Evolutionary conservation across 352 stramenopile species (phyloP).

Genomic region (Phytophthora tubulina): DNA sequence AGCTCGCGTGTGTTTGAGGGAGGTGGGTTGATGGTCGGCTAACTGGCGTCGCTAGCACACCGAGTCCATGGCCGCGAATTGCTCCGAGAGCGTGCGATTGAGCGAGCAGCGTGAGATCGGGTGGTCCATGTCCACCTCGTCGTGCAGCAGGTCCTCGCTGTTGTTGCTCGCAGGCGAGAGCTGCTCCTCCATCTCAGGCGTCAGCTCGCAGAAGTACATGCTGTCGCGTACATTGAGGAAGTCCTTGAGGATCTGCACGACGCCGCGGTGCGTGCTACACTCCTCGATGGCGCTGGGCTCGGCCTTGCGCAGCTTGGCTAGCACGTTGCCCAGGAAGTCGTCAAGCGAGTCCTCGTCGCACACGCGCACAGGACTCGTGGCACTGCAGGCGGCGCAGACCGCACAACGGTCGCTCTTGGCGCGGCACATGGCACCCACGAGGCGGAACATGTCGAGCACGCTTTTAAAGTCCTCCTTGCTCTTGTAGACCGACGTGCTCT

Average conservation of each 20-base stretch:
- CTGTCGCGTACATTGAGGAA: conserved; percentile 83
- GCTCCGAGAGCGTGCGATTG: conserved; percentile 78
- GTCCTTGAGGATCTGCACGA: conserved; percentile 87
- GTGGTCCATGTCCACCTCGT: conserved; percentile 70
- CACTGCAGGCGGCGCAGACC: conserved; percentile 63
- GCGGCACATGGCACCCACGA: conserved; percentile 76
- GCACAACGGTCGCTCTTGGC: conserved; percentile 59
- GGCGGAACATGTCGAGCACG: conserved; percentile 85
- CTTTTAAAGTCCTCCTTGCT: conserved; percentile 87
- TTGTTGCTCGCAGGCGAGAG: conserved; percentile 31
- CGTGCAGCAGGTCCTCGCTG: conserved; percentile 16
- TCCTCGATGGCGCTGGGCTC: conserved; percentile 52
- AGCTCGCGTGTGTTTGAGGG: conserved; percentile 16
- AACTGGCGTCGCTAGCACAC: conserved; percentile 58
- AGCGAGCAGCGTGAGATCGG: conserved; percentile 78
- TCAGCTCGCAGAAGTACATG: conserved; percentile 77
- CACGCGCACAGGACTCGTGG: conserved; percentile 45
- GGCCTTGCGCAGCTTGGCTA: conserved; percentile 67
- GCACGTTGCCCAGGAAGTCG: conserved; percentile 59
- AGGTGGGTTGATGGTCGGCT: background rate
- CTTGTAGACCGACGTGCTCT: conserved; percentile 84
- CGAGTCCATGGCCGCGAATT: conserved; percentile 81
- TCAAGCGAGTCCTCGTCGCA: conserved; percentile 71
- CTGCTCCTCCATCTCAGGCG: conserved; percentile 45
- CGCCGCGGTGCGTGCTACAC: conserved; percentile 74